Conservation (phyloP, 2,329 filamentous ascomycete genomes). For the Hypoxylon sp. region DNA sequence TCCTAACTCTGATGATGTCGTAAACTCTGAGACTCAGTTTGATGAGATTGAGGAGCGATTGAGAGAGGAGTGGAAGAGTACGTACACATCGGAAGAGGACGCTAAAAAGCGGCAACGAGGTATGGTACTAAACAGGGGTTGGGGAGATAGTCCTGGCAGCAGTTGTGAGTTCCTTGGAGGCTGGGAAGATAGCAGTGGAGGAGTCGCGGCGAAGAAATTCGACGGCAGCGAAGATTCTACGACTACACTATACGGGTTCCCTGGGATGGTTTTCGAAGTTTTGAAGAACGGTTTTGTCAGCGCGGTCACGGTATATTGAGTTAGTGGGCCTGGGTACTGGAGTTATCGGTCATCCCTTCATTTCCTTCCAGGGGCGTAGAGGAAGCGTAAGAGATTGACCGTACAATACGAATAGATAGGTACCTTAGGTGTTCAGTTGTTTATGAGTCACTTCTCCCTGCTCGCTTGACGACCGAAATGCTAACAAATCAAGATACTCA, state of each 20-base stretch:
- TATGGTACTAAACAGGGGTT: slow-evolving; percentile 93
- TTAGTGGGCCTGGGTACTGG: slow-evolving; percentile 2
- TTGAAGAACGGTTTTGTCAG: slow-evolving; percentile 92
- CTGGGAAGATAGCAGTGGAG: slow-evolving; percentile 80
- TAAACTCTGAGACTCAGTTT: slow-evolving; percentile 84
- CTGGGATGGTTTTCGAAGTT: slow-evolving; percentile 94
- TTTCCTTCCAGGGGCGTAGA: slow-evolving; percentile 11
- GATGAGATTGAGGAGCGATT: slow-evolving; percentile 77
- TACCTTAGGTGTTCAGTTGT: too few species aligned
- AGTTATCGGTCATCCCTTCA: slow-evolving; percentile 12
- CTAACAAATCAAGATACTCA: too few species aligned
- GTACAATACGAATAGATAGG: not conserved
- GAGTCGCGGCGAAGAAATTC: slow-evolving; percentile 62
- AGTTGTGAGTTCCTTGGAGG: slow-evolving; percentile 87
- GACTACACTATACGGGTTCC: slow-evolving; percentile 92
- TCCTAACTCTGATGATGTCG: slow-evolving; percentile 58
- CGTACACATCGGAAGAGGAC: slow-evolving; percentile 69
- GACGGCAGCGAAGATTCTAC: slow-evolving; percentile 70
- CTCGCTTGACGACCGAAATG: too few species aligned
- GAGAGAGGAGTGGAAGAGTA: slow-evolving; percentile 76
- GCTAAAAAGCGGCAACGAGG: slow-evolving; percentile 68
- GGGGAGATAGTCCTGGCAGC: slow-evolving; percentile 91
- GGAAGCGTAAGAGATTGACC: slow-evolving; percentile 3
- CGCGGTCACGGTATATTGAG: slow-evolving; percentile 87
- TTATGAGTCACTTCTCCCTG: not conserved